A percentile compares a stretch with the other conserved stretches of the same genome.
Evolutionary conservation across 441 rosid genomes (phyloP).

Genomic region (Pelargonium cotyledonis): DNA sequence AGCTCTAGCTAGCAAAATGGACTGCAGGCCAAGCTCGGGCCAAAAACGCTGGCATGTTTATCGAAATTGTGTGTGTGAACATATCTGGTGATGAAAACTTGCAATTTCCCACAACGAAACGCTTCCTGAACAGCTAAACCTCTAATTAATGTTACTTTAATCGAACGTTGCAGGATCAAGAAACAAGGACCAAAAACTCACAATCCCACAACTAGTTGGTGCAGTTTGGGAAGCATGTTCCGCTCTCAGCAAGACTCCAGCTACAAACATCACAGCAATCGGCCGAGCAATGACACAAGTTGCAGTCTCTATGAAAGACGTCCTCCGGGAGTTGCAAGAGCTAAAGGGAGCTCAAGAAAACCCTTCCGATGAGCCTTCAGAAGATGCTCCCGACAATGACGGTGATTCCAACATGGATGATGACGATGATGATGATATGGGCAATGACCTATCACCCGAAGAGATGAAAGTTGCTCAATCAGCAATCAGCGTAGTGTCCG

Average conservation of each 20-base stretch:
- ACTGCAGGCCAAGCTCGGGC: no score
- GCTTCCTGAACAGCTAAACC: not conserved
- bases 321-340: conserved; percentile 90
- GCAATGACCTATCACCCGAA: conserved; percentile 66
- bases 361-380: conserved; percentile 27
- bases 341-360: conserved; percentile 53
- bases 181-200: conserved; percentile 35
- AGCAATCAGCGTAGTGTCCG: conserved; percentile 50
- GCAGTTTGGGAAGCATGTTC: conserved; percentile 87
- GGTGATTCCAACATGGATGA: conserved; percentile 28
- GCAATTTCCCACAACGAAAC: not conserved
- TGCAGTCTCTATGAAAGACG: conserved; percentile 84
- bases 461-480: conserved; percentile 77
- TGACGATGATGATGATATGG: conserved; percentile 35
- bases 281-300: conserved; percentile 88
- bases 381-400: conserved; percentile 21
- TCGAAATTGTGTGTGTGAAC: not conserved
- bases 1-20: no score
- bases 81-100: not conserved
- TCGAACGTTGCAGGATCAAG: conserved; percentile 39
- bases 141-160: not conserved
- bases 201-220: conserved; percentile 67
- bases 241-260: conserved; percentile 71
- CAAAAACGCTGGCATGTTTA: no score
- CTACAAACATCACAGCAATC: conserved; percentile 68